A percentile compares a stretch with the other conserved stretches of the same genome.
Conservation (phyloP, 306 rosid genomes). For the Quillaja saponaria region DNA sequence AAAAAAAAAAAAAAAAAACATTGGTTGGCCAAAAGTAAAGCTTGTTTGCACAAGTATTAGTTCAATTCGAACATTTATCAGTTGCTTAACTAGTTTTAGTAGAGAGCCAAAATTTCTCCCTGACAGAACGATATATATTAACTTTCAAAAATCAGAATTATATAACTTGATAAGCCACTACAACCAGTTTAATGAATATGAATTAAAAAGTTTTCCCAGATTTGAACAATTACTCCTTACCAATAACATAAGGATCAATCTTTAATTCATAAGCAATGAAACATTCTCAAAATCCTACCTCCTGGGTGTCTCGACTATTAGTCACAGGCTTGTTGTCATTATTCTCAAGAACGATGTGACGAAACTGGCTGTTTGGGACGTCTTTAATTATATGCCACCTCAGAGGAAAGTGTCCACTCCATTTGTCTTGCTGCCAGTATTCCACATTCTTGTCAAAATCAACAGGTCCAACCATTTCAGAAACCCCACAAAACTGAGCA, state of each 20-base stretch:
- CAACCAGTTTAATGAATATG: conserved; percentile 6
- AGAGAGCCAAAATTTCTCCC: too few relatives aligned
- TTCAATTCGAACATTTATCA: too few relatives aligned
- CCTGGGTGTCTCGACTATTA: conserved; percentile 92
- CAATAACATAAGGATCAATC: too few relatives aligned
- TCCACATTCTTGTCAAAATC: conserved; percentile 83
- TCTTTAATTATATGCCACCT: conserved; percentile 88
- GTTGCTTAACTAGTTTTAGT: too few relatives aligned
- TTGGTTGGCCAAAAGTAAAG: too few relatives aligned
- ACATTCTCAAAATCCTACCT: conserved; percentile 60
- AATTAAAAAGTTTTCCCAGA: conserved; percentile 14
- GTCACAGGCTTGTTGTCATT: conserved; percentile 94
- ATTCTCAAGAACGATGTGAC: conserved; percentile 81
- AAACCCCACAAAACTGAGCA: conserved; percentile 93
- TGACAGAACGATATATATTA: too few relatives aligned
- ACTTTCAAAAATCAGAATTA: conserved; percentile 10
- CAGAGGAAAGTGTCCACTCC: conserved; percentile 89
- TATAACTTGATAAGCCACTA: conserved; percentile 3
- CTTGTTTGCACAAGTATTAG: too few relatives aligned
- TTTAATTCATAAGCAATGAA: too few relatives aligned
- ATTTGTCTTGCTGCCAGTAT: conserved; percentile 94
- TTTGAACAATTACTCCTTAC: too few relatives aligned
- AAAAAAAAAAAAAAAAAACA: too few relatives aligned
- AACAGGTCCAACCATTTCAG: conserved; percentile 91
- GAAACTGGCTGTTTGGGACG: conserved; percentile 83